Base-by-base conservation (phyloP, 2,329 filamentous ascomycete species). In the Alternaria arborescens region DNA sequence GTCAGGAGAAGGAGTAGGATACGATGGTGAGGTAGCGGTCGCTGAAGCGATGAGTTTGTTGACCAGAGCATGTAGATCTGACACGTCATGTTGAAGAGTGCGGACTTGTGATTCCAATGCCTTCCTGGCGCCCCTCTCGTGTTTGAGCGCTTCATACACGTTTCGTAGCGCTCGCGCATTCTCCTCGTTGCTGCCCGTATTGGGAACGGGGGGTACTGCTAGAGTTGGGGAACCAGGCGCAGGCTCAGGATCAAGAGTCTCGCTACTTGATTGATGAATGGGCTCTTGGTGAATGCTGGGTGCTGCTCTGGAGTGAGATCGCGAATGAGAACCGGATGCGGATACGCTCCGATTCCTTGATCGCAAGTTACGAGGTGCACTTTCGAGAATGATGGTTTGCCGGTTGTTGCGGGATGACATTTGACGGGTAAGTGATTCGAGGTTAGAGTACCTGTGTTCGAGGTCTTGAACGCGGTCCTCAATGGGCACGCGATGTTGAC, bases 321-420 rank as follows among this genome's bases (percentile, higher is more conserved):
- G 60, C 12, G 64, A 64, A 4, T 42, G 44, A 10, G 62, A 61
- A 14, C 57, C 60, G 12, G 71, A 58, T 2, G 74, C 28, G 28
- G 28, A 77, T 0, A 70, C 68, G 50, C 72, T 77, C 24, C 73
- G 61, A 26, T 77, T 72, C 4, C 77, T 67, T 5, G 73, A 70
- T 10, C 74, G 71, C 1, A 74, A 67, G 14, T 70, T 76, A 44
- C 71, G 74, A 5, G 77, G 77, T 36, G 76, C 72, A 22, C 75
- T 77, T 48, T 78, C 76, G 10, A 79, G 72, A 40, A 79, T 77
- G 58, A 79, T 77, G 52, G 77, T 78, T 60, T 79, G 76, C 5
- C 74, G 74, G 44, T 75, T 75, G 58, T 63, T 77, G 61, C 72
- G 73, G 8, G 72, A 71, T 10, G 74, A 75, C 22, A 79, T 58